Evolutionary conservation across 2,329 filamentous ascomycete species (phyloP).

Genomic region (Escovopsis sp.): DNA sequence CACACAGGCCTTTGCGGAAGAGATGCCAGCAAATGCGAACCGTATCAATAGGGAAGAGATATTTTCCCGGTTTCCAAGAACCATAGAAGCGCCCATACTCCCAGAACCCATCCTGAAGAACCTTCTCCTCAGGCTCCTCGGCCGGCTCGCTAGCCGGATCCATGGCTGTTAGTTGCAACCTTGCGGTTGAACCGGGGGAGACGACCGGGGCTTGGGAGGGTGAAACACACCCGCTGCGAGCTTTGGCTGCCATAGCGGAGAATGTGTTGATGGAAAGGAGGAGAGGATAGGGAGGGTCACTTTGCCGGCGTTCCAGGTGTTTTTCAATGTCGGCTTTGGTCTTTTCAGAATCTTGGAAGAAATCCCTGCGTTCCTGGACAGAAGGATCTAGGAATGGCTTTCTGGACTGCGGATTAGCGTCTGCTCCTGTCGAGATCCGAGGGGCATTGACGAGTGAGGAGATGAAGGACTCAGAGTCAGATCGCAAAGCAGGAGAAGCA

Average conservation of each 20-base stretch:
- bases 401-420: no score
- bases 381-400: no score
- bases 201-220: conserved; percentile 6
- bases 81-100: conserved; percentile 61
- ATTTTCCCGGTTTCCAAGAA: conserved; percentile 51
- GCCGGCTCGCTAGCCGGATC: conserved; percentile 9
- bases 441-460: no score
- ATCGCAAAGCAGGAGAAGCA: no score
- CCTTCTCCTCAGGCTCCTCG: conserved; percentile 5
- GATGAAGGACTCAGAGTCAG: no score
- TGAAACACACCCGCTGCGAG: conserved; percentile 15
- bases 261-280: background rate
- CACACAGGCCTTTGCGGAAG: background rate
- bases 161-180: conserved; percentile 7
- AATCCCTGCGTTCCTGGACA: no score
- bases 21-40: background rate
- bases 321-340: no score
- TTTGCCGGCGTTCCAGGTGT: no score
- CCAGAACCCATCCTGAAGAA: conserved; percentile 17
- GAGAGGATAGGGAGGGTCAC: no score
- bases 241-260: conserved; percentile 15
- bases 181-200: conserved; percentile 5
- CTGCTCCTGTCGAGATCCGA: no score
- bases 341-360: no score
- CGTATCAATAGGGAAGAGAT: conserved; percentile 59